Evolutionary conservation across 2,329 filamentous ascomycete species (phyloP).

Genomic region (Colletotrichum trifolii): DNA sequence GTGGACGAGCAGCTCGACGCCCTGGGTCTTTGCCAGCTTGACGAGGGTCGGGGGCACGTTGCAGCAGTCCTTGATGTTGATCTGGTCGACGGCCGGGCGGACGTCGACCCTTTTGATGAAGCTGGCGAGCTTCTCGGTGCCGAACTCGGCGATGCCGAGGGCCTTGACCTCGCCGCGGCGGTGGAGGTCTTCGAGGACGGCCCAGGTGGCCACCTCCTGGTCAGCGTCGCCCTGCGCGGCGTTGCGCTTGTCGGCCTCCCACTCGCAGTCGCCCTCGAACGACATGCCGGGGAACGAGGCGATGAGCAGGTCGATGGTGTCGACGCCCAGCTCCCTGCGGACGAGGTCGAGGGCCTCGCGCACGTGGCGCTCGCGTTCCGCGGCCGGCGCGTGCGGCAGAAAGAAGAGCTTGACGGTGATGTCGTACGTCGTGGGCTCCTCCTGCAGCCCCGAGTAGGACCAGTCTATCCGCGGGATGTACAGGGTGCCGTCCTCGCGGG

Average conservation of each 20-base stretch:
- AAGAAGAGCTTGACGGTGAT: conserved; percentile 97
- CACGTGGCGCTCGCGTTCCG: conserved; percentile 75
- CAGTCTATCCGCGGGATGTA: conserved; percentile 85
- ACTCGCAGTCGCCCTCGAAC: conserved; percentile 93
- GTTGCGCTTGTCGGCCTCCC: conserved; percentile 73
- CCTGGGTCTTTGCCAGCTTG: conserved; percentile 82
- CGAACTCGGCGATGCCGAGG: conserved; percentile 92
- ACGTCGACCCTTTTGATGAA: conserved; percentile 79
- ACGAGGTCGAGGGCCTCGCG: conserved; percentile 84
- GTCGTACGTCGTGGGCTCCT: conserved; percentile 88
- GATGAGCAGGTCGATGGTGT: conserved; percentile 86
- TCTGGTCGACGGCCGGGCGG: conserved; percentile 88
- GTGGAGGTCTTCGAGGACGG: conserved; percentile 79
- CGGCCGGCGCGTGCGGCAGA: conserved; percentile 75
- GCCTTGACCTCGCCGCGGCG: conserved; percentile 76
- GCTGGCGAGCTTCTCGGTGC: conserved; percentile 80
- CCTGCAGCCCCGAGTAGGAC: conserved; percentile 75
- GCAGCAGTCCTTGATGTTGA: conserved; percentile 96
- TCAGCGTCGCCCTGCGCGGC: conserved; percentile 72
- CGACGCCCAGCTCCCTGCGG: conserved; percentile 79
- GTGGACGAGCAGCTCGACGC: conserved; percentile 91
- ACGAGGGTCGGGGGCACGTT: conserved; percentile 91
- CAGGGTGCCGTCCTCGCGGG: conserved; percentile 64
- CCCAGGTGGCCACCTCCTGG: conserved; percentile 76
- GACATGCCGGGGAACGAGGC: conserved; percentile 93